A percentile compares a stretch with the other conserved stretches of the same genome.
Conservation (phyloP, 768 basidiomycete species). For the Mycena indigotica region DNA sequence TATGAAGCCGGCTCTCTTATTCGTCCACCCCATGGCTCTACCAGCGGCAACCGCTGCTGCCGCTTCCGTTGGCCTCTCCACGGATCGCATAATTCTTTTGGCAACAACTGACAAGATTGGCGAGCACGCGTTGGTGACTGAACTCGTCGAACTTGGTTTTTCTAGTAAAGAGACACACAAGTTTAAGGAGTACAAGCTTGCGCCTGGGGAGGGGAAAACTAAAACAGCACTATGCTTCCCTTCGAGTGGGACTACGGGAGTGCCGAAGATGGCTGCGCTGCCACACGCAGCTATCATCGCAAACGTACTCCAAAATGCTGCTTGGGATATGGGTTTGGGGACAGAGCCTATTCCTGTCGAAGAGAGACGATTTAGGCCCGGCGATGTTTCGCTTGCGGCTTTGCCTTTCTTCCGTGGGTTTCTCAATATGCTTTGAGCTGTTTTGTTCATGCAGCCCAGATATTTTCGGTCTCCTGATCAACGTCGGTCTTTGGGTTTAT, state of each 20-base stretch:
- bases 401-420: slow-evolving; percentile 35
- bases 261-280: slow-evolving; percentile 41
- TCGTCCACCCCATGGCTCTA: slow-evolving; percentile 4
- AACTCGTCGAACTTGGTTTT: slow-evolving; percentile 2
- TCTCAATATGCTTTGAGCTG: too few species aligned
- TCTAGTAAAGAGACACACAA: background rate
- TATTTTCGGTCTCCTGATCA: slow-evolving; percentile 45
- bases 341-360: slow-evolving; percentile 35
- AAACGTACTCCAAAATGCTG: slow-evolving; percentile 41
- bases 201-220: slow-evolving; percentile 47
- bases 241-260: slow-evolving; percentile 57
- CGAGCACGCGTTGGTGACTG: background rate
- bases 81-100: background rate
- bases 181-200: slow-evolving; percentile 43
- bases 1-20: slow-evolving; percentile 10
- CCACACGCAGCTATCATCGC: slow-evolving; percentile 35
- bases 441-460: slow-evolving; percentile 31
- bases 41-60: background rate
- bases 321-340: slow-evolving; percentile 19
- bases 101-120: background rate
- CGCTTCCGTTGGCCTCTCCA: background rate
- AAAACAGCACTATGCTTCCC: slow-evolving; percentile 54
- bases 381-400: slow-evolving; percentile 37
- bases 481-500: slow-evolving; percentile 25
- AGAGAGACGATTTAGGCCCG: slow-evolving; percentile 40